Conservation (phyloP, 2,329 filamentous ascomycete species). For the Sclerotinia minor region DNA sequence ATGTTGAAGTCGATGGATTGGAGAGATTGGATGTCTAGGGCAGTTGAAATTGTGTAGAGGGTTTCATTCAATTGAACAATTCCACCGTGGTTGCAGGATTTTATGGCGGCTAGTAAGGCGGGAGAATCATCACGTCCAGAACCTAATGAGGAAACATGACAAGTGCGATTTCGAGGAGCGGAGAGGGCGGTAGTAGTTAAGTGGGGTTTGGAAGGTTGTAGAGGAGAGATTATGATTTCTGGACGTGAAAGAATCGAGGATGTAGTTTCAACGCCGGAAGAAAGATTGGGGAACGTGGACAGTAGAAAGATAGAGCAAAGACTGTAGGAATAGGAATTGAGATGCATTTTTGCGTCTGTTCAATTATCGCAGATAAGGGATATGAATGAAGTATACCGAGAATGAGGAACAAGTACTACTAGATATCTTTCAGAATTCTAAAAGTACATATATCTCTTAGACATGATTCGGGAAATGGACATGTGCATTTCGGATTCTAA, state of each 20-base stretch:
- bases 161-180: slow-evolving; percentile 14
- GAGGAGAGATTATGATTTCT: slow-evolving; percentile 7
- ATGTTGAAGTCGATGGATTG: slow-evolving; percentile 18
- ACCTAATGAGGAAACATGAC: slow-evolving; percentile 11
- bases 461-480: neutral
- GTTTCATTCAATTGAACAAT: slow-evolving; percentile 12
- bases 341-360: slow-evolving; percentile 1
- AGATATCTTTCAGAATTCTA: neutral
- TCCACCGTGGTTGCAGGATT: slow-evolving; percentile 20
- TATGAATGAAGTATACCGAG: neutral
- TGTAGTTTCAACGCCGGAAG: neutral
- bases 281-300: neutral
- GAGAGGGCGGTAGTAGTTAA: neutral
- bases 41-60: slow-evolving; percentile 18
- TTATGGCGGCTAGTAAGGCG: slow-evolving; percentile 1
- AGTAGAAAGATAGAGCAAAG: neutral
- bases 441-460: neutral
- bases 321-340: neutral
- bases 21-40: slow-evolving; percentile 10
- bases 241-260: neutral
- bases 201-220: slow-evolving; percentile 14
- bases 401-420: neutral
- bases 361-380: neutral
- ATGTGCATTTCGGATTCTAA: slow-evolving; percentile 3
- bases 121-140: slow-evolving; percentile 13